These are phyloP conservation scores for Brassica rapa DNA, from an alignment of 345 rosid species.

Conservation along the genomic window DNA sequence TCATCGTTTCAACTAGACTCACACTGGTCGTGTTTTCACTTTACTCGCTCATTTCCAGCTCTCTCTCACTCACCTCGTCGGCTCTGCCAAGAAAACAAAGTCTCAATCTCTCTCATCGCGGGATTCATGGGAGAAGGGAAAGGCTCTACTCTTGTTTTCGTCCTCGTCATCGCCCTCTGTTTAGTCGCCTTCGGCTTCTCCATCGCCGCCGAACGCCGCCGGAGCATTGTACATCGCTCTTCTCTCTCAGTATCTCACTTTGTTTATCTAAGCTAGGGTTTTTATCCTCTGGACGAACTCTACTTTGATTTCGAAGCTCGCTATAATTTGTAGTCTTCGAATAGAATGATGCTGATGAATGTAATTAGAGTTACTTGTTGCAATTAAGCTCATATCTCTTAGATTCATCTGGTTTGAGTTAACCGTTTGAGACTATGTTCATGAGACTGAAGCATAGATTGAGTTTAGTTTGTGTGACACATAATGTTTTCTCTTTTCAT, in stretches of 20 bases:
- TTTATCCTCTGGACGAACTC: background rate
- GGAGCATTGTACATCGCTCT: conserved; percentile 61
- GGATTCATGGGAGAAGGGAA: conserved; percentile 61
- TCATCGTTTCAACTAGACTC: background rate
- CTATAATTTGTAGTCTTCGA: background rate
- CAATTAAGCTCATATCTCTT: background rate
- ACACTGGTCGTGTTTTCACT: conserved; percentile 20
- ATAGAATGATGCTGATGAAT: background rate
- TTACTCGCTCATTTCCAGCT: conserved; percentile 24
- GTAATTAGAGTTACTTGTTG: background rate
- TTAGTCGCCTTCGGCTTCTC: conserved; percentile 92
- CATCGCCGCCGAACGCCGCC: conserved; percentile 93
- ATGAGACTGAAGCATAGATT: background rate
- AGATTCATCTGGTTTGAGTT: background rate
- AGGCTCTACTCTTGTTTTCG: conserved; percentile 71
- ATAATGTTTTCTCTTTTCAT: background rate
- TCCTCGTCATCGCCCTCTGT: conserved; percentile 72
- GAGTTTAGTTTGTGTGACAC: background rate
- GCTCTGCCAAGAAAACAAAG: conserved; percentile 2
- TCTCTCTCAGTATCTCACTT: background rate
- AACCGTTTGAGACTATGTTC: background rate
- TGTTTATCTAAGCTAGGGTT: conserved; percentile 1
- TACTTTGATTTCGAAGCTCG: background rate
- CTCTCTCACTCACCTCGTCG: background rate
- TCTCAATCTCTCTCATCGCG: background rate